Evolutionary conservation across 2,329 filamentous ascomycete genomes (phyloP).

Genomic region (Cadophora gregata): DNA sequence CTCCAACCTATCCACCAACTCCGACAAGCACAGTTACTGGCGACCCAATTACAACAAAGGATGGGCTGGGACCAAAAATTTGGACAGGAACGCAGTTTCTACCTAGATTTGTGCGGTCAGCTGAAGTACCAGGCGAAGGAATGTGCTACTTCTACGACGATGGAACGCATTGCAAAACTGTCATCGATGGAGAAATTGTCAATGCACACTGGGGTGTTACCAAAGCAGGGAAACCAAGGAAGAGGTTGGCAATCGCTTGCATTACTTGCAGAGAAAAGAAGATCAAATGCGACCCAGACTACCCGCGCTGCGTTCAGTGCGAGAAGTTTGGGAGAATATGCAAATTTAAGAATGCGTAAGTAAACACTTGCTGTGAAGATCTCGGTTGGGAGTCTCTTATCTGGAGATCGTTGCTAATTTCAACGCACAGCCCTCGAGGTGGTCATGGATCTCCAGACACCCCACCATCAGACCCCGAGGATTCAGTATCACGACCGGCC

Average conservation of each 20-base stretch:
- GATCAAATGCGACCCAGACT: conserved; percentile 93
- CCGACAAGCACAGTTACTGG: conserved; percentile 35
- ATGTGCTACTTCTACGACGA: conserved; percentile 88
- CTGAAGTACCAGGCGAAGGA: conserved; percentile 77
- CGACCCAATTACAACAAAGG: conserved; percentile 52
- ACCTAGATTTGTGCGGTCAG: conserved; percentile 67
- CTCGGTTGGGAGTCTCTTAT: conserved; percentile 7
- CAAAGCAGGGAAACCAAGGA: conserved; percentile 91
- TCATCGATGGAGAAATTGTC: conserved; percentile 84
- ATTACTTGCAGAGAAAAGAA: conserved; percentile 95
- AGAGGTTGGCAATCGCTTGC: conserved; percentile 90
- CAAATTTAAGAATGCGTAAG: conserved; percentile 85
- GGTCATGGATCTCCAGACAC: conserved; percentile 45
- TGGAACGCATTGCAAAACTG: conserved; percentile 79
- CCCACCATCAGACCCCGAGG: conserved; percentile 43
- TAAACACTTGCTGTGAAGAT: conserved; percentile 40
- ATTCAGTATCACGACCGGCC: conserved; percentile 37
- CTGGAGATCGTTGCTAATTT: conserved; percentile 46
- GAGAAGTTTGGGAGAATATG: conserved; percentile 88
- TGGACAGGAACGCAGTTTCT: conserved; percentile 73
- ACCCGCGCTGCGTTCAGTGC: conserved; percentile 87
- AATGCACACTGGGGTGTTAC: conserved; percentile 94
- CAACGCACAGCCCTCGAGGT: conserved; percentile 42
- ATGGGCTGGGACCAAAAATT: conserved; percentile 69
- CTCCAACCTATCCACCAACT: conserved; percentile 37